A percentile compares a stretch with the other conserved stretches of the same genome.
Evolutionary conservation across 768 basidiomycete species (phyloP).

Genomic region (Tricholoma furcatifolium): DNA sequence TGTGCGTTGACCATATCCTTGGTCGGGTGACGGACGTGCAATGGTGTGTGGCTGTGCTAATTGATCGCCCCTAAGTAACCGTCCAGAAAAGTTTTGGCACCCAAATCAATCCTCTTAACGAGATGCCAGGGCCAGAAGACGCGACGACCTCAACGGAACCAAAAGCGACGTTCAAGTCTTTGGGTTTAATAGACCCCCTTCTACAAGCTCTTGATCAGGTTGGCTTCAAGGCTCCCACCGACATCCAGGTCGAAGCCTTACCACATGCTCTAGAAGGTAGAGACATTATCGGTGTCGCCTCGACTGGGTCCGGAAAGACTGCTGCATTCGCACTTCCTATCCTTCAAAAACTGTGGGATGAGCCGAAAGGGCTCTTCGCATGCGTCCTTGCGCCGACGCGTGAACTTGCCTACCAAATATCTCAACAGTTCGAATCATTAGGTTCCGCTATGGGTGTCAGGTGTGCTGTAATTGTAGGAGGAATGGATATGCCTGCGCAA

Average conservation of each 20-base stretch:
- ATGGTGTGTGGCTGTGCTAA: constrained; percentile 20
- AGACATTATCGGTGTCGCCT: constrained; percentile 98
- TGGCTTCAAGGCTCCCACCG: constrained; percentile 83
- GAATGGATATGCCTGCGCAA: constrained; percentile 89
- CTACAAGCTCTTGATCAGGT: constrained; percentile 82
- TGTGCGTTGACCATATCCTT: constrained; percentile 17
- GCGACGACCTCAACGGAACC: constrained; percentile 39
- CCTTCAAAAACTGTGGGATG: constrained; percentile 94
- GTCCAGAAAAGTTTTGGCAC: constrained; percentile 17
- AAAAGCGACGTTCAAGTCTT: constrained; percentile 65
- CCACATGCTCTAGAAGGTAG: constrained; percentile 88
- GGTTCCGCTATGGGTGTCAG: constrained; percentile 93
- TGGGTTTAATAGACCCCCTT: constrained; percentile 89
- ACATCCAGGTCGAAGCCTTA: constrained; percentile 83
- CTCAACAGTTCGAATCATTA: constrained; percentile 92
- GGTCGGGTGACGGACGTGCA: constrained; percentile 10
- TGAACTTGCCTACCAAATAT: constrained; percentile 96
- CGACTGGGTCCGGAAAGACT: constrained; percentile 97
- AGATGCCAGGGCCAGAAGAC: constrained; percentile 67
- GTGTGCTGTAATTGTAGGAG: constrained; percentile 91
- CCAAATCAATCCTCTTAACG: neutral
- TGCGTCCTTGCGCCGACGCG: constrained; percentile 96
- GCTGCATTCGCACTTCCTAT: constrained; percentile 97
- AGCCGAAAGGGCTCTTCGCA: constrained; percentile 90
- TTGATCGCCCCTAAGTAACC: constrained; percentile 21